A percentile compares a stretch with the other conserved stretches of the same genome.
Conservation (phyloP, 371 early-diverging fungal species). For the Zancudomyces culisetae region DNA sequence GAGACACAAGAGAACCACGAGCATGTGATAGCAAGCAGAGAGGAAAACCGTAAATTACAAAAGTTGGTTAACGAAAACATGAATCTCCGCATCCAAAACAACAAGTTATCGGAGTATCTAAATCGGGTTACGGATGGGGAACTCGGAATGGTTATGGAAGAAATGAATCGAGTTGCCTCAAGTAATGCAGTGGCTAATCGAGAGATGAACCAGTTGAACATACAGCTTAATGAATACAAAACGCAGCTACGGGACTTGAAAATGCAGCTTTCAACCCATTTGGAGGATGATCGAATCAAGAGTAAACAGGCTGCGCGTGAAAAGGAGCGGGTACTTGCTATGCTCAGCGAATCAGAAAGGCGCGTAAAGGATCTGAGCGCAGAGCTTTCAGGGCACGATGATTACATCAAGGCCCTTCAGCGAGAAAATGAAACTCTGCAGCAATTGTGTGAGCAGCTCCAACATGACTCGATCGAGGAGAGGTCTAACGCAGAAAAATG, state of each 20-base stretch:
- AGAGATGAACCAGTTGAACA: not conserved
- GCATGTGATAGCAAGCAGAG: not conserved
- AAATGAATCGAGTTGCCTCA: not conserved
- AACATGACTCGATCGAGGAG: not conserved
- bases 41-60: not conserved
- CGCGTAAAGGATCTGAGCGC: too few relatives aligned
- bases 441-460: not conserved
- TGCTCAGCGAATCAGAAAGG: too few relatives aligned
- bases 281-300: too few relatives aligned
- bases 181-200: not conserved
- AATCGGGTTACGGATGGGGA: not conserved
- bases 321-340: too few relatives aligned
- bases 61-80: not conserved
- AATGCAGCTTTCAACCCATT: too few relatives aligned
- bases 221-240: not conserved
- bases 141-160: not conserved
- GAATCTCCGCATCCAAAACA: not conserved
- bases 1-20: too few relatives aligned
- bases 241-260: not conserved
- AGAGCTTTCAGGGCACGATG: not conserved
- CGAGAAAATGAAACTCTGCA: not conserved
- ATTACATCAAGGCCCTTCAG: not conserved
- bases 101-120: not conserved
- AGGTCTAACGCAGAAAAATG: not conserved
- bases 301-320: too few relatives aligned